Evolutionary conservation across 106 monocot species (phyloP), one percentile per base, ranked within the genome.

Genomic region (Dactylorhiza incarnata): DNA sequence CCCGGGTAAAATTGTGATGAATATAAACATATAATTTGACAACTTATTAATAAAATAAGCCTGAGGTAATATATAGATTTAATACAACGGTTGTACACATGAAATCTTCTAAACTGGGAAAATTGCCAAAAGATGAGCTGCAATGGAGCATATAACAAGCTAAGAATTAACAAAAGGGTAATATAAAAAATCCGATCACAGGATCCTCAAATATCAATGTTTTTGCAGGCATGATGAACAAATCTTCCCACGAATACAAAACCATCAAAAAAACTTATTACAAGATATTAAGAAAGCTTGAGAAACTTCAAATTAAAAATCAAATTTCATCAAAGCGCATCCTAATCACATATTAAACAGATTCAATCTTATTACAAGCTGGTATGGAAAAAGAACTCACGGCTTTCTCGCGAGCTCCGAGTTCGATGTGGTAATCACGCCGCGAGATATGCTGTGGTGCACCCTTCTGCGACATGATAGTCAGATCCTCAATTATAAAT

Each of bases 401-500:
- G 5, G 72, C 72, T 49, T 72, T 72, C 23, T 72, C 72, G 5
- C 72, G 72, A 72, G 49, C 49, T 72, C 72, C 72, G 0, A 72
- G 72, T 49, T 72, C 72, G 48, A 72, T 72, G 49, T 72, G 72
- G 48, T 72, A 72, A 9, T 49, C 49, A 48, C 72, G 48, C 3
- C 20, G 48, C 72, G 23, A 23, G 12, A 49, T 72, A 48, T 49
- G 13, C 22, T 48, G 22, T 22, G 72, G 48, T 16, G 20, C 72
- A 48, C 49, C 72, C 5, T 46, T 46, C 72, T 72, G 72, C 72
- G n/a, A 24, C 15, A 68, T 9, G 22, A 49, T 49, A 20, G 5
- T 6, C 20, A 48, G 17, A 69, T 43, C 15, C 69, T 12, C 7
- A 69, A 69, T 11, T 48, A 22, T 49, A 49, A 49, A 22, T 5